Base-by-base conservation (phyloP, 495 filamentous ascomycete species). In the Xylaria longipes region DNA sequence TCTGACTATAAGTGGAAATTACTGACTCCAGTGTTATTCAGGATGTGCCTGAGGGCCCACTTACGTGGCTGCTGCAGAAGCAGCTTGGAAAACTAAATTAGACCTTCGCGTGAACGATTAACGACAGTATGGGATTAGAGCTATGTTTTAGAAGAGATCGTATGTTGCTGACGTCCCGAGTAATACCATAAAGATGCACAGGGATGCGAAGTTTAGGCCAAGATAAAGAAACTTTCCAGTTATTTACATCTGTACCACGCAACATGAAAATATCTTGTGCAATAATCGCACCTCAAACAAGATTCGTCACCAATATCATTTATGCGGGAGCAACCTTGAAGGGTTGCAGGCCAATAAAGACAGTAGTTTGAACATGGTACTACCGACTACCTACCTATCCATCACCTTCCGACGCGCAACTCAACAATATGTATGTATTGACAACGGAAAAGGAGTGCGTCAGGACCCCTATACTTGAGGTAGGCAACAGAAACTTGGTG, bases 31-130 rank as follows among this genome's bases (percentile, higher is more conserved):
- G n/a, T n/a, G n/a, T n/a, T n/a, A n/a, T n/a, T n/a, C n/a, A n/a
- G 65, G 92, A 94, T 79, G 87, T 90, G 22, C 92, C 91, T 0
- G 76, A 81, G 46, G 87, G 85, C 20, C 78, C 93, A 78, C 88
- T 89, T 66, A 85, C 87, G 46, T 87, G 89, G 27, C 90, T 91
- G 20, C 82, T 83, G 70, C 84, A 82, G 33, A 90, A 89, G 77
- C 85, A 86, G 31, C 84, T 84, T 77, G 67, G 25, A 43, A 78
- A 78, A 69, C 70, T 58, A 5, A 73, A 74, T 33, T 46, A 66
- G 45, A 66, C 14, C 5, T 33, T 1, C 4, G 14, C 5, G 17
- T 25, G 17, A n/a, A 35, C 56, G 29, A 35, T 8, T 20, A 14
- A 17, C 12, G 9, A 9, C 8, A 0, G 39, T n/a, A 6, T 12